Evolutionary conservation across 192 early-diverging fungal species (phyloP), one percentile per base, ranked within the genome.

Genomic region (Coemansia sp.): DNA sequence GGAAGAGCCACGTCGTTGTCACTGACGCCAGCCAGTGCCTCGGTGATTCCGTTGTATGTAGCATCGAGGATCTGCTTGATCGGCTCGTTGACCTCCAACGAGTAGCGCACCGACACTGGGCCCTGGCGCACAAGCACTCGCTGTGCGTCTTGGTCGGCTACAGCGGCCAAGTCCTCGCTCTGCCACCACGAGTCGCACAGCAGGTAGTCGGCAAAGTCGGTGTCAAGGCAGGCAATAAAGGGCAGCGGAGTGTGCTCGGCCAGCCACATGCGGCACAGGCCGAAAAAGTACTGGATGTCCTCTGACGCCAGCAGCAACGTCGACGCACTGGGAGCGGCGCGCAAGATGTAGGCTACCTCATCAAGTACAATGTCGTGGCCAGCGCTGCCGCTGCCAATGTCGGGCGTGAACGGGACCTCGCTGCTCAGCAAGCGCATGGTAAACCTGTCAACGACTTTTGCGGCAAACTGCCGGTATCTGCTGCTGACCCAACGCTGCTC

Each of bases 141-240:
- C 60, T 88, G 85, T 7, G 88, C 85, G 81, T 93, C 93, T 57
- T 92, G 86, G 17, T 38, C 67, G 19, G 39, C 48, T 29, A 98
- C 87, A 22, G 91, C 88, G 42, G 87, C 87, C 8, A 96, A 70
- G 43, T 95, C 88, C 65, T 93, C 91, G 21, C 87, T 84, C 79
- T 93, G 93, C 89, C 89, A 90, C 24, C 90, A 80, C 15, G 90
- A 86, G 67, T 96, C 94, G 85, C 90, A 90, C 85, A 95, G 91
- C 82, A 96, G 88, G 90, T 93, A 96, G 44, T 89, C 83, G 66
- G 90, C 91, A 80, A 98, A 93, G 72, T 91, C 88, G 54, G 87
- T 88, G 68, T 95, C 93, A 17, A 98, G 70, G 12, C 89, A 83
- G 2, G 94, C 91, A 36, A 98, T 91, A 82, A 94, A 98, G 24